Evolutionary conservation across 352 stramenopile genomes (phyloP), one percentile per base, ranked within the genome.

Genomic region (Globisporangium camurandrum): DNA sequence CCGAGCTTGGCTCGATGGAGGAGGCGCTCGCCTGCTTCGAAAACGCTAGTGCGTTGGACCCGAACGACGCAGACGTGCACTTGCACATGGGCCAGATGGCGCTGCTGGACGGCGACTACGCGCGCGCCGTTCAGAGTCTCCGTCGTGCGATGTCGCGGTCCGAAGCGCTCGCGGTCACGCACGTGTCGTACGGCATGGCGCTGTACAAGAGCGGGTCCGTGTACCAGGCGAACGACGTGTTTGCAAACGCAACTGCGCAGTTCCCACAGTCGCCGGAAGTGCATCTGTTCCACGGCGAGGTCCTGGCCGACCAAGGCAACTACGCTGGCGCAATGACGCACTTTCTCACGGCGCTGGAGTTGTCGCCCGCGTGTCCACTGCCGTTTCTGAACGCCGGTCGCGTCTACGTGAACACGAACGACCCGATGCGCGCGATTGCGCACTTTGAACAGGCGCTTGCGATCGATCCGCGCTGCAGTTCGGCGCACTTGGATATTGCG

Each of bases 141-240:
- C 80, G 79, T 40, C 67, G 73, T 31, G 69, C 73, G 23, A 89
- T 93, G 55, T 81, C 80, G 16, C 75, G 79, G 30, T 91, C 75
- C n/a, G 77, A 92, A 17, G 60, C 65, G 24, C 59, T 93, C 24
- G 71, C 77, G 0, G 76, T 91, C 16, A 88, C 71, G 0, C 73
- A 90, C 41, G 70, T 93, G 11, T 84, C 78, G 19, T 93, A 91
- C 59, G 82, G 75, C 38, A 93, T 91, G 80, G 82, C 82, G 46
- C 67, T 93, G 14, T 93, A 91, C 64, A 91, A 90, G 52, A 87
- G 77, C 36, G 80, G 82, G 3, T 93, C 80, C 0, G 68, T 77
- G 19, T 90, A 84, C 54, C 82, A 93, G 59, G 77, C 79, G 11
- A 80, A 86, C 50, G 82, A 93, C 46, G 72, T 91, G 44, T 93